Conservation (phyloP, 345 rosid genomes). For the Trapa incisa region DNA sequence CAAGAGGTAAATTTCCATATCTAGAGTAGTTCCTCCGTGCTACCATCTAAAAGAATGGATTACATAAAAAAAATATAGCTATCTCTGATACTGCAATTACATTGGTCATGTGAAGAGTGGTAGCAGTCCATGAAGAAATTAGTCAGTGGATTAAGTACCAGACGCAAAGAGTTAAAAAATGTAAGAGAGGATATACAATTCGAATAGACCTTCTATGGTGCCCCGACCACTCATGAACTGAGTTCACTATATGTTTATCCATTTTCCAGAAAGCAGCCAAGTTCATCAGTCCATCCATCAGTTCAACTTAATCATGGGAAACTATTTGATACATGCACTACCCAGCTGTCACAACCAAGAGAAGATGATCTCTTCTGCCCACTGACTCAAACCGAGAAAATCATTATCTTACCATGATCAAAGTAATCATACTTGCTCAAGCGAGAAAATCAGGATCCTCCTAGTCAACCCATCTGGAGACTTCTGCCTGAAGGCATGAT, state of each 20-base stretch:
- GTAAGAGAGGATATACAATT: neutral
- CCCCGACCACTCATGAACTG: neutral
- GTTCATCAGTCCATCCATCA: neutral
- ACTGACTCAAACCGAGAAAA: slow-evolving; percentile 1
- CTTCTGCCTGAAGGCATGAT: slow-evolving; percentile 56
- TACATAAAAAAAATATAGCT: neutral
- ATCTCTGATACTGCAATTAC: slow-evolving; percentile 76
- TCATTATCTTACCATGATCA: slow-evolving; percentile 49
- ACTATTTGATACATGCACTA: neutral
- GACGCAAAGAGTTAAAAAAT: neutral
- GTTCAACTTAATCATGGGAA: neutral
- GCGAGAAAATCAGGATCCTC: slow-evolving; percentile 61
- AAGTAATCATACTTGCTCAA: slow-evolving; percentile 75
- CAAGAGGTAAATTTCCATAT: neutral
- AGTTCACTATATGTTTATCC: neutral
- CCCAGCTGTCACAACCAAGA: neutral
- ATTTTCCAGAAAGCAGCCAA: neutral
- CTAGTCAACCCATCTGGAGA: slow-evolving; percentile 34
- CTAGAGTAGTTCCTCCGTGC: neutral
- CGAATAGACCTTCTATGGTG: neutral
- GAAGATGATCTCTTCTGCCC: neutral
- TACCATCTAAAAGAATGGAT: neutral
- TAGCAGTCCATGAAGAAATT: slow-evolving; percentile 40
- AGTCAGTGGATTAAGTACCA: neutral
- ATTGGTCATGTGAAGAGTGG: slow-evolving; percentile 46